Conservation (phyloP, 768 basidiomycete genomes). For the Trametes sanguinea region DNA sequence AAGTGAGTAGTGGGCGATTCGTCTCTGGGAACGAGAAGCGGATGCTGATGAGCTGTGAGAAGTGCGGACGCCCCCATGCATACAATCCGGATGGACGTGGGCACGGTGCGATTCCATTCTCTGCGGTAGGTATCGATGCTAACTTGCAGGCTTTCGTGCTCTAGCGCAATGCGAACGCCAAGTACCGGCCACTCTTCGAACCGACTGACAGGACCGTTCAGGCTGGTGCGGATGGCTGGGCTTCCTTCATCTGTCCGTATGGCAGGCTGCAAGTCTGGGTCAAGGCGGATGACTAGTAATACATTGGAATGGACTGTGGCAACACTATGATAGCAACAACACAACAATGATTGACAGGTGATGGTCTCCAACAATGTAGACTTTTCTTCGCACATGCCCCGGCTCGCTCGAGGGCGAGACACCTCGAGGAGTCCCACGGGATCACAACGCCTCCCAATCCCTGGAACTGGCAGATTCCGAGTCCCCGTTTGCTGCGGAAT, state of each 20-base stretch:
- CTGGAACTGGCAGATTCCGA: conserved; percentile 1
- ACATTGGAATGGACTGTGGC: background rate
- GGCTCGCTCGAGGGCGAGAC: too few relatives aligned
- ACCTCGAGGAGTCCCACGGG: too few relatives aligned
- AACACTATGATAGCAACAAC: background rate
- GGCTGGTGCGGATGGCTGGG: conserved; percentile 63
- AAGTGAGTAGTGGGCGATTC: conserved; percentile 2
- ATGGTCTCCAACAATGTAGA: background rate
- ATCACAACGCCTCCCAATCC: background rate
- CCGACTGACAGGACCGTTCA: conserved; percentile 41
- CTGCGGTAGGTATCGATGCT: conserved; percentile 35
- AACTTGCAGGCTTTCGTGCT: background rate
- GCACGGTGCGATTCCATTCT: conserved; percentile 34
- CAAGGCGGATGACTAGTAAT: conserved; percentile 10
- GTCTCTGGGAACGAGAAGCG: background rate
- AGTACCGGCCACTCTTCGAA: conserved; percentile 53
- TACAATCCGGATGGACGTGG: conserved; percentile 65
- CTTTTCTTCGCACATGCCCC: background rate
- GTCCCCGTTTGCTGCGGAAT: background rate
- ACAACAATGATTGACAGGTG: background rate
- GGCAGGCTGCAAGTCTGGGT: conserved; percentile 65
- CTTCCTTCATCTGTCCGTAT: conserved; percentile 58
- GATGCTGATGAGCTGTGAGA: conserved; percentile 33
- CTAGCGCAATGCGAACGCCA: conserved; percentile 36
- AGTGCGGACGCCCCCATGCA: conserved; percentile 33